Conservation (phyloP, 306 rosid species). For the Cyamopsis tetragonoloba region DNA sequence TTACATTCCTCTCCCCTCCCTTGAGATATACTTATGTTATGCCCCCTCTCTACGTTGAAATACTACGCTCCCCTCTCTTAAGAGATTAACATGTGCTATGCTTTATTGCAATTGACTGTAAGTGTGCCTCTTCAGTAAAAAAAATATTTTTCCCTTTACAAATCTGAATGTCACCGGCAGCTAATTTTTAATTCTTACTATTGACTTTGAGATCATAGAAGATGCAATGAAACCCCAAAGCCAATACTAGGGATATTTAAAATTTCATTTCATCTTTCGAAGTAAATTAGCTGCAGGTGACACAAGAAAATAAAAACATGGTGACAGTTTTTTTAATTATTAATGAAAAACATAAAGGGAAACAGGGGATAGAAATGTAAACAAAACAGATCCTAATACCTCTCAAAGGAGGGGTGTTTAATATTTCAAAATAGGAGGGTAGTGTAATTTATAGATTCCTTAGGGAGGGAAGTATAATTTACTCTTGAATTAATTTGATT, state of each 20-base stretch:
- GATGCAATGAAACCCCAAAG: not conserved
- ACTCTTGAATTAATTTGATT: not conserved
- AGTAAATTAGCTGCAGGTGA: not conserved
- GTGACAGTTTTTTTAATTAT: too few relatives aligned
- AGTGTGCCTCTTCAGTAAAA: not conserved
- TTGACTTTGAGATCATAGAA: not conserved
- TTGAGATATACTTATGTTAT: not conserved
- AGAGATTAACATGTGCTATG: not conserved
- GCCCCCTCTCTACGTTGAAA: constrained; percentile 7
- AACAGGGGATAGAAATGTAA: too few relatives aligned
- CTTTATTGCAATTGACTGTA: not conserved
- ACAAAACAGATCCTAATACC: too few relatives aligned
- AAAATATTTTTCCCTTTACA: not conserved
- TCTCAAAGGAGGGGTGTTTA: not conserved
- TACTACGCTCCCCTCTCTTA: not conserved
- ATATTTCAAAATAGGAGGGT: not conserved
- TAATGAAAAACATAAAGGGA: too few relatives aligned
- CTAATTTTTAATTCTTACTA: not conserved
- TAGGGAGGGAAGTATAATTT: not conserved
- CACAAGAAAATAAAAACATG: not conserved
- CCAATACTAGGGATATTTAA: not conserved
- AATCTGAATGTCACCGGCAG: not conserved
- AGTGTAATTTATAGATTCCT: not conserved
- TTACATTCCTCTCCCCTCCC: not conserved
- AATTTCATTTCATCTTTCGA: constrained; percentile 4